A percentile compares a stretch with the other conserved stretches of the same genome.
These are phyloP conservation scores for Pseudocercospora fuligena DNA, from an alignment of 2,329 filamentous ascomycete genomes.

Conservation along the genomic window DNA sequence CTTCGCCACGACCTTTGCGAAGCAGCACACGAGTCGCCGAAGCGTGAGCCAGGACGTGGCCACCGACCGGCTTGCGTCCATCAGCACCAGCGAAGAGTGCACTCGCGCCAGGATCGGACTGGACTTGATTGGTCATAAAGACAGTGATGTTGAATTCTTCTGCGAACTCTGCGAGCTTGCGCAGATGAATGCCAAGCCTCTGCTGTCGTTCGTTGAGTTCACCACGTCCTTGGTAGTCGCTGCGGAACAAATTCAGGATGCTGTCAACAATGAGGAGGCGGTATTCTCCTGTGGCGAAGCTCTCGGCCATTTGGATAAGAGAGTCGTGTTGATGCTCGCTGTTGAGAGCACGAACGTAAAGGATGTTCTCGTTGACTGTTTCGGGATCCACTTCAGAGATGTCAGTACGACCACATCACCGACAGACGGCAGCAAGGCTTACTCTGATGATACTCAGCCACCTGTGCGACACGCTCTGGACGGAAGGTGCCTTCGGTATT, in stretches of 20 bases:
- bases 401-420: slow-evolving; percentile 12
- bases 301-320: slow-evolving; percentile 64
- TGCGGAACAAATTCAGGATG: slow-evolving; percentile 71
- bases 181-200: slow-evolving; percentile 68
- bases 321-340: slow-evolving; percentile 70
- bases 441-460: slow-evolving; percentile 67
- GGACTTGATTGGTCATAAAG: slow-evolving; percentile 72
- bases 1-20: slow-evolving; percentile 70
- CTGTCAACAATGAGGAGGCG: slow-evolving; percentile 71
- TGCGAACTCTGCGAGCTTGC: slow-evolving; percentile 67
- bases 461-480: slow-evolving; percentile 69
- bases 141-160: slow-evolving; percentile 72
- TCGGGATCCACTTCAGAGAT: slow-evolving; percentile 55
- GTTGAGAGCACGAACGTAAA: slow-evolving; percentile 67
- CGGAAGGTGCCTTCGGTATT: slow-evolving; percentile 70
- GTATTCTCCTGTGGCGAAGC: slow-evolving; percentile 67
- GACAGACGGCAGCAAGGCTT: slow-evolving; percentile 16
- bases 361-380: slow-evolving; percentile 68
- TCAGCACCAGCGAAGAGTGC: slow-evolving; percentile 70
- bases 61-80: slow-evolving; percentile 69
- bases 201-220: slow-evolving; percentile 72
- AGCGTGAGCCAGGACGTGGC: slow-evolving; percentile 71
- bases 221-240: slow-evolving; percentile 69
- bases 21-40: slow-evolving; percentile 69
- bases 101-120: slow-evolving; percentile 71